Conservation (phyloP, 2,329 filamentous ascomycete species). For the Colletotrichum incanum region DNA sequence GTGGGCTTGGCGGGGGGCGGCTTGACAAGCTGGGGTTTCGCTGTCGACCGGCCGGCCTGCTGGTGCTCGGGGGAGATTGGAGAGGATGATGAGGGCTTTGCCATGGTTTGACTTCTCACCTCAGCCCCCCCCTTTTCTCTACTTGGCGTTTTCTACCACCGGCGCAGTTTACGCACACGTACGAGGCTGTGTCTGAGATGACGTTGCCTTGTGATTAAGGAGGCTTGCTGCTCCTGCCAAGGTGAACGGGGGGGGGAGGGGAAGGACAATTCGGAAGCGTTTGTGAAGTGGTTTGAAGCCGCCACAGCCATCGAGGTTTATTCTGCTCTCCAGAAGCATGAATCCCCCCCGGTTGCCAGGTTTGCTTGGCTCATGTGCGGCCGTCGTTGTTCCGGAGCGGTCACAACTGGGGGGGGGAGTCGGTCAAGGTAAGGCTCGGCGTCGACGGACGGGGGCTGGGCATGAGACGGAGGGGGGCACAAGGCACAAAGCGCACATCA, state of each 20-base stretch:
- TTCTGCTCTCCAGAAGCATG: neutral
- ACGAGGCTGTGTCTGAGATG: neutral
- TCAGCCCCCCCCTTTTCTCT: neutral
- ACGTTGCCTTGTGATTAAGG: neutral
- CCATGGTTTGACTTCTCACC: too few species aligned
- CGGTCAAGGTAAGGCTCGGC: neutral
- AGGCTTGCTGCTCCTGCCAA: neutral
- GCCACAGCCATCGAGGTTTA: neutral
- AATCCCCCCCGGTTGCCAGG: too few species aligned
- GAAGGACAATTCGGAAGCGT: neutral
- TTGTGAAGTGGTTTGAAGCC: neutral
- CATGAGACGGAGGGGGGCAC: constrained; percentile 1
- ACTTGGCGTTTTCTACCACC: neutral
- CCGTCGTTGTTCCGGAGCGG: neutral
- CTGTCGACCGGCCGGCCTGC: neutral
- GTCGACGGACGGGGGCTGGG: neutral
- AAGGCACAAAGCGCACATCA: neutral
- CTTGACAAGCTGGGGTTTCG: neutral
- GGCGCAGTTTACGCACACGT: neutral
- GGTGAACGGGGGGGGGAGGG: too few species aligned
- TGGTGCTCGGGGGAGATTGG: neutral
- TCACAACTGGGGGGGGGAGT: neutral
- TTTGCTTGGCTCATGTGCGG: neutral
- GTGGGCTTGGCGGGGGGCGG: neutral
- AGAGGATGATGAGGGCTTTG: neutral